A percentile compares a stretch with the other conserved stretches of the same genome.
These are phyloP conservation scores for Colletotrichum sublineola DNA, from an alignment of 2,329 filamentous ascomycete species.

Conservation along the genomic window DNA sequence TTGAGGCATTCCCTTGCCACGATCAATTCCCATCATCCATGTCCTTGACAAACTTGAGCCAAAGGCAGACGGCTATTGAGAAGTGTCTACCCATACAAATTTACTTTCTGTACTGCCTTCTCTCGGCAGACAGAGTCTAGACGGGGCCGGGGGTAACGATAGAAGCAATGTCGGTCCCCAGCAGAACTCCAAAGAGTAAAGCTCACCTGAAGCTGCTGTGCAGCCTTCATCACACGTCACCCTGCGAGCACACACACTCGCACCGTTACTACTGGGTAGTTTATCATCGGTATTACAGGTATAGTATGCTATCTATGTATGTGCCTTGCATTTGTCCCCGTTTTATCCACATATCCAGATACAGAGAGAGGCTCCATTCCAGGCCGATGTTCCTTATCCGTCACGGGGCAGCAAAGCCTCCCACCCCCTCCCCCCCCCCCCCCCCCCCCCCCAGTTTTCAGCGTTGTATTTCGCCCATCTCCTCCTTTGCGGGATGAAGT, in stretches of 20 bases:
- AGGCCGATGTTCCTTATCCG: not conserved
- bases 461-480: slow-evolving; percentile 23
- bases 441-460: slow-evolving; percentile 14
- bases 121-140: not conserved
- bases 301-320: not conserved
- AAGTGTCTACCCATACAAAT: not conserved
- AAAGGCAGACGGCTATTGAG: not conserved
- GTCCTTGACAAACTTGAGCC: not conserved
- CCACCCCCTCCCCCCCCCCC: too few relatives aligned
- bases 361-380: slow-evolving; percentile 6
- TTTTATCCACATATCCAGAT: slow-evolving; percentile 6
- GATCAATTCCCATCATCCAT: not conserved
- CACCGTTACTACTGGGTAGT: not conserved
- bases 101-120: not conserved
- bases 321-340: slow-evolving; percentile 9
- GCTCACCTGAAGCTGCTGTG: slow-evolving; percentile 19
- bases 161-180: not conserved
- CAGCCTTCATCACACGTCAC: slow-evolving; percentile 2
- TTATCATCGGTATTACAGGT: not conserved
- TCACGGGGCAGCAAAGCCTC: not conserved
- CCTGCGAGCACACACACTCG: not conserved
- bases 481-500: slow-evolving; percentile 28
- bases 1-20: not conserved
- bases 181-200: slow-evolving; percentile 20
- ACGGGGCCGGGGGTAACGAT: not conserved